These are phyloP conservation scores for Falciphora oryzae DNA, from an alignment of 2,329 filamentous ascomycete genomes.

Conservation along the genomic window DNA sequence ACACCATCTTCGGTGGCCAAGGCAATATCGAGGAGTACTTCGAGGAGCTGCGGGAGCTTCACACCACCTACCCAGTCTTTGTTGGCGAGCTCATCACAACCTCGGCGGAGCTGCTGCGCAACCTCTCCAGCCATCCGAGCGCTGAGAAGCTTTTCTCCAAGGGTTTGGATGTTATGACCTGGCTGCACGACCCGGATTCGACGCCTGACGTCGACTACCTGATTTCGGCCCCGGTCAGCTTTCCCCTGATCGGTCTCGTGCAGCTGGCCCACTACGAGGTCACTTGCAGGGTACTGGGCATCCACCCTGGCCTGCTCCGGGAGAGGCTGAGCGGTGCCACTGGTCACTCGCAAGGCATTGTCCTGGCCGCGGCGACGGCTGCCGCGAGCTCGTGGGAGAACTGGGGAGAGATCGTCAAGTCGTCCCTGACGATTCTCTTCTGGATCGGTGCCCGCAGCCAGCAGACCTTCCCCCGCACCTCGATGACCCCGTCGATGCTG, in stretches of 20 bases:
- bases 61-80: constrained; percentile 85
- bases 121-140: constrained; percentile 71
- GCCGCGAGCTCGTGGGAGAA: constrained; percentile 91
- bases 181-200: constrained; percentile 82
- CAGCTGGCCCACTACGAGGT: constrained; percentile 95
- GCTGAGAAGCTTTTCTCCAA: constrained; percentile 96
- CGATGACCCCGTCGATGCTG: constrained; percentile 81
- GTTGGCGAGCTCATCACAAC: constrained; percentile 77
- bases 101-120: constrained; percentile 82
- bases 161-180: constrained; percentile 89
- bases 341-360: constrained; percentile 93
- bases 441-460: constrained; percentile 98
- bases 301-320: constrained; percentile 81
- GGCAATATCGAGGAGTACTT: constrained; percentile 99
- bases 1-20: constrained; percentile 93
- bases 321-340: constrained; percentile 83
- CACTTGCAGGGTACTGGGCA: constrained; percentile 84
- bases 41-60: constrained; percentile 88
- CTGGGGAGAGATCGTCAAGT: constrained; percentile 72
- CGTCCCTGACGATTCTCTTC: constrained; percentile 88
- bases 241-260: constrained; percentile 91
- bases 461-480: constrained; percentile 93
- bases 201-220: constrained; percentile 94
- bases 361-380: constrained; percentile 87
- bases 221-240: constrained; percentile 89